Percentiles rank a stretch among this genome's conserved stretches.
These are phyloP conservation scores for Priceomyces haplophilus DNA, from an alignment of 805 yeast genomes.

Conservation along the genomic window DNA sequence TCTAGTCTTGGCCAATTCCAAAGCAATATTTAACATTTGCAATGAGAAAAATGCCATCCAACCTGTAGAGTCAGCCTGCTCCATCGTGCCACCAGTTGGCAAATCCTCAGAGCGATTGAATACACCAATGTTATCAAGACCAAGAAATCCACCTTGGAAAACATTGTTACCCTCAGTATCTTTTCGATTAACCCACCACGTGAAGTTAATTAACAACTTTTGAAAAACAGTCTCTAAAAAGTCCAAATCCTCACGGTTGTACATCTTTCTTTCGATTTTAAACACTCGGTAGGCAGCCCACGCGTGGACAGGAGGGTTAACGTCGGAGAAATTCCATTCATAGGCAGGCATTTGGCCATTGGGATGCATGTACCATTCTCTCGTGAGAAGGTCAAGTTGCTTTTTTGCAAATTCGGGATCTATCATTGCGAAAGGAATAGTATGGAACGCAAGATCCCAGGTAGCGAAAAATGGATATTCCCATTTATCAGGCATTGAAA, in stretches of 20 bases:
- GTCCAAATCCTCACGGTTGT: slow-evolving; percentile 74
- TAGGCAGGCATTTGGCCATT: slow-evolving; percentile 97
- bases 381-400: slow-evolving; percentile 77
- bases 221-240: slow-evolving; percentile 92
- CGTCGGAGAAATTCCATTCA: slow-evolving; percentile 94
- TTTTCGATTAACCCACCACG: slow-evolving; percentile 97
- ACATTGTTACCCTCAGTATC: slow-evolving; percentile 84
- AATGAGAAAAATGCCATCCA: slow-evolving; percentile 95
- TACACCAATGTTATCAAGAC: slow-evolving; percentile 88
- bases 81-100: slow-evolving; percentile 87
- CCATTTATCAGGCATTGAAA: slow-evolving; percentile 93
- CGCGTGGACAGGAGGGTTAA: slow-evolving; percentile 97
- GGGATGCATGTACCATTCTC: slow-evolving; percentile 98
- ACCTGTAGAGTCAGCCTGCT: slow-evolving; percentile 94
- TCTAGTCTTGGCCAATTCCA: slow-evolving; percentile 81
- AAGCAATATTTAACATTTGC: slow-evolving; percentile 88
- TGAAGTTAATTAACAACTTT: slow-evolving; percentile 80
- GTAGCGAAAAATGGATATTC: slow-evolving; percentile 96
- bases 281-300: slow-evolving; percentile 89
- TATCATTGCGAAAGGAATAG: slow-evolving; percentile 87
- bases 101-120: slow-evolving; percentile 90
- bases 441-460: slow-evolving; percentile 96
- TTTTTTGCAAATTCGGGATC: slow-evolving; percentile 90
- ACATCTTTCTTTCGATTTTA: slow-evolving; percentile 82
- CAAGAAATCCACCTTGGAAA: slow-evolving; percentile 92